phyloP scores from a whole-genome alignment of 768 basidiomycete species.

The Lactarius indigo region DNA sequence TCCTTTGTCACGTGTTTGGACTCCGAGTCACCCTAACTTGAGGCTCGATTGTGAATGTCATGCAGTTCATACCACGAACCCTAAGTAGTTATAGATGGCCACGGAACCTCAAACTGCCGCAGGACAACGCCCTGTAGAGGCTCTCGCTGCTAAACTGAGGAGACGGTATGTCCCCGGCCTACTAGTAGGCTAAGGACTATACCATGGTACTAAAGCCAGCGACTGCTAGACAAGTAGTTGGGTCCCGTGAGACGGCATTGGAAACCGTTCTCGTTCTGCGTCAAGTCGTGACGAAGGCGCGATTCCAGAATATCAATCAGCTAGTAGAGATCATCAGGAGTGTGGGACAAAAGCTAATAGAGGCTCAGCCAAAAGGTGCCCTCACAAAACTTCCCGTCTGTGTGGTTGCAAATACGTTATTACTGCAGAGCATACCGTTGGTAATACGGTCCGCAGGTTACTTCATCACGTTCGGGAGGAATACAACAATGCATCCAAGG shows the following conservation, averaged over 20 bases:
- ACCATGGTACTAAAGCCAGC: constrained; percentile 22
- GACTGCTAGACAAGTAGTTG: constrained; percentile 74
- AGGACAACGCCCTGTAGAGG: constrained; percentile 61
- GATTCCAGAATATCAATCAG: constrained; percentile 84
- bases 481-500: constrained; percentile 74
- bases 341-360: constrained; percentile 77
- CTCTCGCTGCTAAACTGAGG: constrained; percentile 62
- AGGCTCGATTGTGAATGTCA: not conserved
- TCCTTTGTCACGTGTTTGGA: constrained; percentile 3
- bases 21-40: not conserved
- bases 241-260: constrained; percentile 83
- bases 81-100: constrained; percentile 35
- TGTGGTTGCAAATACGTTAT: constrained; percentile 17
- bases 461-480: constrained; percentile 95
- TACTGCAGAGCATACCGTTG: constrained; percentile 81
- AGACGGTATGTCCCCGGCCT: constrained; percentile 52
- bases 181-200: constrained; percentile 5
- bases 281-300: constrained; percentile 83
- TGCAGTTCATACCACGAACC: not conserved
- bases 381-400: not conserved
- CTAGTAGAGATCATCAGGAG: constrained; percentile 73
- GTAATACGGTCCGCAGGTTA: constrained; percentile 91
- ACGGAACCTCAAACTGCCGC: constrained; percentile 38
- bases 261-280: constrained; percentile 87
- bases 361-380: constrained; percentile 93